Conservation (phyloP, 306 rosid genomes). For the Spatholobus suberectus region DNA sequence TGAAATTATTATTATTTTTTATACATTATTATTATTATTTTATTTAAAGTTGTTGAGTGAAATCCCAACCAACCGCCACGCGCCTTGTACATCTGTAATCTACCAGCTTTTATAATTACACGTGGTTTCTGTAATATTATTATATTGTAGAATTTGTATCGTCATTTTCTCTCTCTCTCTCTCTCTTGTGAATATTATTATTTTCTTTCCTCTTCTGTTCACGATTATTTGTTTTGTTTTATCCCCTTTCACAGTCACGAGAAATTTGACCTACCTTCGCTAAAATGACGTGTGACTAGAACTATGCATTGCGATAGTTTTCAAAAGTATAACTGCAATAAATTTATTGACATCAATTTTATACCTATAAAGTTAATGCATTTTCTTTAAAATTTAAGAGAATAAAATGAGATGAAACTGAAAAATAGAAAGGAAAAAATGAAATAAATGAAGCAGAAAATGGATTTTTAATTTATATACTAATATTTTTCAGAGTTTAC, state of each 20-base stretch:
- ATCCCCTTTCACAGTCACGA: slow-evolving; percentile 24
- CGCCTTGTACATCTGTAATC: slow-evolving; percentile 21
- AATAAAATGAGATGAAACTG: neutral
- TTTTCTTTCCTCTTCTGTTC: slow-evolving; percentile 27
- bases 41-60: neutral
- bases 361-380: neutral
- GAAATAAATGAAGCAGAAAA: neutral
- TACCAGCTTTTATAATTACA: slow-evolving; percentile 32
- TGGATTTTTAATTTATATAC: neutral
- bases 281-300: neutral
- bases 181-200: slow-evolving; percentile 19
- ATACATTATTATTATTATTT: neutral
- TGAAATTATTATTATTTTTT: neutral
- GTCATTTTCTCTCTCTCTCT: slow-evolving; percentile 7
- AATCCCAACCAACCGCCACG: slow-evolving; percentile 33
- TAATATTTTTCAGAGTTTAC: neutral
- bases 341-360: neutral
- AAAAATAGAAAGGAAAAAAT: neutral
- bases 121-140: slow-evolving; percentile 33
- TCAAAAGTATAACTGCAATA: slow-evolving; percentile 3
- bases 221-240: slow-evolving; percentile 28
- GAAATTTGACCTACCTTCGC: slow-evolving; percentile 27
- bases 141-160: neutral
- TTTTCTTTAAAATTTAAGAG: neutral
- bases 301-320: slow-evolving; percentile 22